Base-by-base conservation (phyloP, 73 alveolate species). In the Paramecium sexaurelia region DNA sequence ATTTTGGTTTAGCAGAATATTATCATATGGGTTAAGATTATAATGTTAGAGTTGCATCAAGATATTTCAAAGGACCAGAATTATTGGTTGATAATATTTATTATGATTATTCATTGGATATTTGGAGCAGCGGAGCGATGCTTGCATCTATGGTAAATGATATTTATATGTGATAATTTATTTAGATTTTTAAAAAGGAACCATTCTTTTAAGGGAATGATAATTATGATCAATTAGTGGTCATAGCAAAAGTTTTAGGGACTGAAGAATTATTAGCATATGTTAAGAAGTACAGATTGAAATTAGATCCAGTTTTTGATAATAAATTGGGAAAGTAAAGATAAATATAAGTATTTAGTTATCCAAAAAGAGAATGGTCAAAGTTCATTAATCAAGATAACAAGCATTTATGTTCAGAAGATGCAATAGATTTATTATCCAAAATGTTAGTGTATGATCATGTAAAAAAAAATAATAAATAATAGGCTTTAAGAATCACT, bases 181-280 rank as follows among this genome's bases (percentile, higher is more conserved):
- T 57, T 0, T 24, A 57, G 83, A 98, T 98, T 85, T 97, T 98
- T 85, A 98, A 96, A 87, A 95, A 95, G 55, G 99, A 98, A 82
- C 99, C 99, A 43, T 97, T 98, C 95, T 98, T 98, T 94, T 98
- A 98, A 73, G 99, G 99, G 55, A 92, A 93, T 32, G 99, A 98
- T 93, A 98, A 98, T 92, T 95, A 98, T 45, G 99, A 98, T 94
- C 97, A 98, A 73, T 93, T 98, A 57, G 94, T 97, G 51, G 98
- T 97, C 55, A 97, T 98, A 8, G 99, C 99, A 39, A 96, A 97
- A 75, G 98, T 98, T 11, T 92, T 98, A 91, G 99, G 99, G 29
- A 93, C 98, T 26, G 99, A 96, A 39, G 98, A 95, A 68, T 85
- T 97, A 61, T 57, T 91, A 20, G 45, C 71, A 6, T 92, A 88